Conservation (phyloP, 148 eudicot species). For the Vaccinium myrtillus region DNA sequence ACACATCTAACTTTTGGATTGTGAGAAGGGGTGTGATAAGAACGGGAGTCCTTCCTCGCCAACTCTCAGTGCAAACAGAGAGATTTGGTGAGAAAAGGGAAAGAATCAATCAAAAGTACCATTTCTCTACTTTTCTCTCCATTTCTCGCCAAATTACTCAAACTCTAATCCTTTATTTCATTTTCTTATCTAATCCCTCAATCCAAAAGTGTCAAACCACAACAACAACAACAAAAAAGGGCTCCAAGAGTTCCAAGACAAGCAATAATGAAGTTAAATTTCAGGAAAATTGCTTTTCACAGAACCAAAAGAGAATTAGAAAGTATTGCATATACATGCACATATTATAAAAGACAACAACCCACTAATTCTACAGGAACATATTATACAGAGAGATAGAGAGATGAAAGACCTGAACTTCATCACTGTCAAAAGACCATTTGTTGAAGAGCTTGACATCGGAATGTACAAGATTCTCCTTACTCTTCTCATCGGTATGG, state of each 20-base stretch:
- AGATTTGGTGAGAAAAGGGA: too few species aligned
- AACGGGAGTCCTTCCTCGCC: too few species aligned
- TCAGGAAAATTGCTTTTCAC: background rate
- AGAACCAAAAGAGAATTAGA: background rate
- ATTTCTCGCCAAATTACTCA: too few species aligned
- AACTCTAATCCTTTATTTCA: too few species aligned
- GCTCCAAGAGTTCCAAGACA: background rate
- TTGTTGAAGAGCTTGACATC: conserved; percentile 11
- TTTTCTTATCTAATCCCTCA: too few species aligned
- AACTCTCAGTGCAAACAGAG: too few species aligned
- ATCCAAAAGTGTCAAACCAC: too few species aligned
- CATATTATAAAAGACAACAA: background rate
- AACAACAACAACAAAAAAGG: background rate
- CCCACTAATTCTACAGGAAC: background rate
- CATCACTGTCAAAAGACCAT: background rate
- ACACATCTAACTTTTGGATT: background rate
- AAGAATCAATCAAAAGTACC: too few species aligned
- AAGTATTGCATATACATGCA: background rate
- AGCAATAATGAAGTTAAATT: background rate
- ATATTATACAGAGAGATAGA: background rate
- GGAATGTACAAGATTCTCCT: background rate
- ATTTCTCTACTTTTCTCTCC: too few species aligned
- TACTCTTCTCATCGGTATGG: background rate
- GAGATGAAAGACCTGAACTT: conserved; percentile 3
- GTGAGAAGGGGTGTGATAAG: too few species aligned